These are phyloP conservation scores for Claviceps sp. DNA, from an alignment of 2,329 filamentous ascomycete genomes.

Conservation along the genomic window DNA sequence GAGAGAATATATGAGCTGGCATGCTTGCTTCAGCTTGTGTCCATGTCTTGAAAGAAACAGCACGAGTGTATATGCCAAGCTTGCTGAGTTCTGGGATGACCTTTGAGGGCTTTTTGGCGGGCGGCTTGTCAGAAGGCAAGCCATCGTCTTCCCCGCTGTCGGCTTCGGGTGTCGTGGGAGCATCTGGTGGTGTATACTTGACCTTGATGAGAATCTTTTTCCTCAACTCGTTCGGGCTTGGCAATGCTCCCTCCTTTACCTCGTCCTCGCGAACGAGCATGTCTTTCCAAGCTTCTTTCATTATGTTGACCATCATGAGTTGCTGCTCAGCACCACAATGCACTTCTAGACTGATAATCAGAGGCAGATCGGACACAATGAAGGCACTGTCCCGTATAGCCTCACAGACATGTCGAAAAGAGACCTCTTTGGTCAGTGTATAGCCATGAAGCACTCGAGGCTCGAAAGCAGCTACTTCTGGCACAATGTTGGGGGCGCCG, in stretches of 20 bases:
- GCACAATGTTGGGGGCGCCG: constrained; percentile 9
- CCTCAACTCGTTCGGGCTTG: constrained; percentile 54
- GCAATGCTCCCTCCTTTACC: constrained; percentile 37
- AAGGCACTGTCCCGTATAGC: constrained; percentile 74
- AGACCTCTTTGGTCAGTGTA: constrained; percentile 77
- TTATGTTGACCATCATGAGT: constrained; percentile 81
- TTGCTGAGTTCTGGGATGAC: constrained; percentile 62
- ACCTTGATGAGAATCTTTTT: constrained; percentile 78
- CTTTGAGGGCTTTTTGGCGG: constrained; percentile 36
- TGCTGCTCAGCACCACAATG: constrained; percentile 75
- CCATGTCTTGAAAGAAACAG: constrained; percentile 69
- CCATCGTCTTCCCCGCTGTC: constrained; percentile 23
- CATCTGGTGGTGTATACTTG: constrained; percentile 45
- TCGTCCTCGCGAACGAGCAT: constrained; percentile 48
- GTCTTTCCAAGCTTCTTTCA: constrained; percentile 69
- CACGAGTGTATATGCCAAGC: constrained; percentile 72
- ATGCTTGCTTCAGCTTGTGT: constrained; percentile 55
- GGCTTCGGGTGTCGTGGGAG: constrained; percentile 14
- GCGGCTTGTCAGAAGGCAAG: constrained; percentile 28
- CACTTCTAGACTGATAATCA: constrained; percentile 92
- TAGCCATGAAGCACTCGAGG: constrained; percentile 77
- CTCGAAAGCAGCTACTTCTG: constrained; percentile 34
- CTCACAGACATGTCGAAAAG: constrained; percentile 74
- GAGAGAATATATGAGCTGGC: constrained; percentile 56
- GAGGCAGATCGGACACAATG: constrained; percentile 56